Evolutionary conservation across 371 early-diverging fungal species (phyloP).

Genomic region (Mortierella sp.): DNA sequence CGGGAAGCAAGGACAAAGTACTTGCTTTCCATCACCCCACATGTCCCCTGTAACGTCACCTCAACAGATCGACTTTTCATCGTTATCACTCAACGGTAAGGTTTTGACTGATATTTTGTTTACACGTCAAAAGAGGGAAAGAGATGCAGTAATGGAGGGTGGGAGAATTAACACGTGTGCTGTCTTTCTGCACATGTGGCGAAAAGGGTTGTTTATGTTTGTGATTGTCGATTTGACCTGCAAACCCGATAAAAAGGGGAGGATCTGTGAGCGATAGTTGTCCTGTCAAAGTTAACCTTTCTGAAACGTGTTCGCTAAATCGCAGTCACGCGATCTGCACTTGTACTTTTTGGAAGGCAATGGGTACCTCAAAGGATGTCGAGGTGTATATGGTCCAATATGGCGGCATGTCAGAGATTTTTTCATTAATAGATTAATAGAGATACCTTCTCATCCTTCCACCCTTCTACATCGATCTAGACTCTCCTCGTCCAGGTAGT

Average conservation of each 20-base stretch:
- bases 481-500: slow-evolving; percentile 7
- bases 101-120: neutral
- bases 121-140: neutral
- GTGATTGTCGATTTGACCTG: neutral
- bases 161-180: neutral
- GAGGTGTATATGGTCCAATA: neutral
- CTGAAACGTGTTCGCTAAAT: slow-evolving; percentile 1
- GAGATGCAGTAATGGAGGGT: neutral
- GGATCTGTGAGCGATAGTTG: neutral
- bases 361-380: too few relatives aligned
- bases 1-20: slow-evolving; percentile 15
- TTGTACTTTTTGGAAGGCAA: too few relatives aligned
- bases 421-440: too few relatives aligned
- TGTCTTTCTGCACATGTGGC: slow-evolving; percentile 1
- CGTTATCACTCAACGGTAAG: slow-evolving; percentile 52
- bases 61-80: slow-evolving; percentile 32
- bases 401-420: too few relatives aligned
- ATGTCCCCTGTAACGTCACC: slow-evolving; percentile 47
- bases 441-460: neutral
- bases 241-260: neutral
- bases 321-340: slow-evolving; percentile 6
- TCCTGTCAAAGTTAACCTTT: slow-evolving; percentile 5
- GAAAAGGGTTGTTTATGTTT: neutral
- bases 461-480: slow-evolving; percentile 7
- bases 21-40: slow-evolving; percentile 40